Evolutionary conservation across 257 asterid genomes (phyloP).

Genomic region (Gentiana dahurica): DNA sequence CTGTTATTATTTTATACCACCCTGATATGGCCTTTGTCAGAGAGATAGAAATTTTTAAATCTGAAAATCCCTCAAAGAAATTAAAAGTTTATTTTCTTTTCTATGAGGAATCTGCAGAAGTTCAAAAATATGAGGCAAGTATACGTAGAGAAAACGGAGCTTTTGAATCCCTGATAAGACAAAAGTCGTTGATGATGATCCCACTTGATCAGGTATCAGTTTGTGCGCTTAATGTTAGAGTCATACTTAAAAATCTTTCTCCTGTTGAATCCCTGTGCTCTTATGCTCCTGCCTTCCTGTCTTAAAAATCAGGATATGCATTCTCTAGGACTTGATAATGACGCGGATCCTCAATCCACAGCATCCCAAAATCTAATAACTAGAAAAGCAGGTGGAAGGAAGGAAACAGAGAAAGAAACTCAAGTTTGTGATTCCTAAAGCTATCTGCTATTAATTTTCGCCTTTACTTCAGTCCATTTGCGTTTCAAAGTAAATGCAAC

Average conservation of each 20-base stretch:
- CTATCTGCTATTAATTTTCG: neutral
- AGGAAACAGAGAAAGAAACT: conserved; percentile 64
- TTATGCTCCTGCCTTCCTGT: conserved; percentile 3
- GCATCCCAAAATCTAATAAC: conserved; percentile 58
- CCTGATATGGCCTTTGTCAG: conserved; percentile 88
- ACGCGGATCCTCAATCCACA: conserved; percentile 51
- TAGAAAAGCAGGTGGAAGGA: conserved; percentile 94
- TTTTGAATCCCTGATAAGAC: conserved; percentile 88
- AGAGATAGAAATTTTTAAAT: conserved; percentile 82
- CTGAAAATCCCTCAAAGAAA: conserved; percentile 67
- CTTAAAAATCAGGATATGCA: conserved; percentile 55
- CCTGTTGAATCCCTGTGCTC: neutral
- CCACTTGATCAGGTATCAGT: conserved; percentile 60
- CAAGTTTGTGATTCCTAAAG: conserved; percentile 41
- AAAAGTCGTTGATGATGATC: conserved; percentile 87
- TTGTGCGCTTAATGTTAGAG: neutral
- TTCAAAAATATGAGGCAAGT: conserved; percentile 89
- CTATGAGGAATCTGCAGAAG: conserved; percentile 92
- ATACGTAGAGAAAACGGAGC: conserved; percentile 85
- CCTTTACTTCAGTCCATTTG: neutral
- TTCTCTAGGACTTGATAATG: conserved; percentile 38
- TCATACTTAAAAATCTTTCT: neutral
- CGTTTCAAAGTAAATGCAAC: neutral
- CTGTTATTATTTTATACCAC: conserved; percentile 78
- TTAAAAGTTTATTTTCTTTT: conserved; percentile 84